Conservation (phyloP, 495 filamentous ascomycete species). For the Achaetomiella virescens region DNA sequence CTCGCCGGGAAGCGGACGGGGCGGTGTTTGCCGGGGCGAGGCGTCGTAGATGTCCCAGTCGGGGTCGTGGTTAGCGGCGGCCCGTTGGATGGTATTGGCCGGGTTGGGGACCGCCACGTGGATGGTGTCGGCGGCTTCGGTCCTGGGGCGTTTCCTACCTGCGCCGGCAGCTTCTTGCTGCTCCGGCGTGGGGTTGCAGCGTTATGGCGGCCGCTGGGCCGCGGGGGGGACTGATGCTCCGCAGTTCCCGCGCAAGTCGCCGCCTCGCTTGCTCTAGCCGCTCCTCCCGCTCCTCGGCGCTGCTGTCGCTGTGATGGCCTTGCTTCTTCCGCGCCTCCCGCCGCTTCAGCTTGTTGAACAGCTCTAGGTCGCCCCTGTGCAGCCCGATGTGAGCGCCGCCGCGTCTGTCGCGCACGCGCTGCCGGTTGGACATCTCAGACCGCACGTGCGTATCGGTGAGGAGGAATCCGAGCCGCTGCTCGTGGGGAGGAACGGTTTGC, state of each 20-base stretch:
- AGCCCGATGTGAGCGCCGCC: slow-evolving; percentile 31
- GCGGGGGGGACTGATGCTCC: not conserved
- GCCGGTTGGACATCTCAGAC: slow-evolving; percentile 18
- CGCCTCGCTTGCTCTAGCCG: not conserved
- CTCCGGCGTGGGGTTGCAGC: not conserved
- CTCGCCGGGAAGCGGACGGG: not conserved
- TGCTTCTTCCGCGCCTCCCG: not conserved
- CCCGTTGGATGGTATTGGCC: no score
- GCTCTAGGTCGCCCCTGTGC: slow-evolving; percentile 34
- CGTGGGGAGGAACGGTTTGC: not conserved
- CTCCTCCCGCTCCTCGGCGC: not conserved
- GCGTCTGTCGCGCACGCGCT: slow-evolving; percentile 20
- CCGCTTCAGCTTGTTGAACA: slow-evolving; percentile 12
- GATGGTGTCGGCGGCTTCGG: not conserved
- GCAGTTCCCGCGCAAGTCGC: not conserved
- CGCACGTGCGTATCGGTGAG: slow-evolving; percentile 26
- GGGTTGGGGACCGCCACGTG: not conserved
- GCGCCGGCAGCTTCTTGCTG: no score
- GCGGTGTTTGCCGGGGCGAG: not conserved
- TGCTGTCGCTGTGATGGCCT: not conserved
- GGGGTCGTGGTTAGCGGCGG: not conserved
- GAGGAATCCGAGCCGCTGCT: slow-evolving; percentile 21
- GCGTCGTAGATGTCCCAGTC: not conserved
- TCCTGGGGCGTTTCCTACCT: no score
- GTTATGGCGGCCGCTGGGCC: no score